phyloP scores from a whole-genome alignment of 2,329 filamentous ascomycete genomes.

The Sarocladium kiliense region DNA sequence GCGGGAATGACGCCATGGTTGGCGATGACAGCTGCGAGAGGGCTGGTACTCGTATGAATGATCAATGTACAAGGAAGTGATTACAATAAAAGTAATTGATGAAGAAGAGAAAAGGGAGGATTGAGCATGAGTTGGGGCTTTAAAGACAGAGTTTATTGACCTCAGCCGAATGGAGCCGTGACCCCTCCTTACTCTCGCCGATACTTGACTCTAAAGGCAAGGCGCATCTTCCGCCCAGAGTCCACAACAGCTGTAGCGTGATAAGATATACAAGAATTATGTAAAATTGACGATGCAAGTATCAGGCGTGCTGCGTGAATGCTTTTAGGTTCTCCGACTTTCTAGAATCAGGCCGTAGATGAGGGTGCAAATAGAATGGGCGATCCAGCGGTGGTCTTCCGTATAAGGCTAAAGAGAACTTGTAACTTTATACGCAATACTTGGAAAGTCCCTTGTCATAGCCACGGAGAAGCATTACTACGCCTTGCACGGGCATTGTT shows the following conservation, averaged over 20 bases:
- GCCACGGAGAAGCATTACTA: no score
- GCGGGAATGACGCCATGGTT: not conserved
- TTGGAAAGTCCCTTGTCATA: no score
- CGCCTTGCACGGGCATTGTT: no score
- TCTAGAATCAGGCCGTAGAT: no score
- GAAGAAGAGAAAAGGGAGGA: not conserved
- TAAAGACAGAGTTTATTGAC: not conserved
- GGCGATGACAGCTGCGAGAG: not conserved
- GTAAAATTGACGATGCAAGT: not conserved
- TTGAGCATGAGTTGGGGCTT: not conserved
- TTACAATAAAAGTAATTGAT: no score
- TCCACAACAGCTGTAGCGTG: not conserved
- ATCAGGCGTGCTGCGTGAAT: no score
- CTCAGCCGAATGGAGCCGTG: not conserved
- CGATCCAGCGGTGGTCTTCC: no score
- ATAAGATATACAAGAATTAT: not conserved
- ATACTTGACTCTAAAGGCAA: constrained; percentile 6
- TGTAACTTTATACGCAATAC: no score
- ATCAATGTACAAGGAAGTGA: no score
- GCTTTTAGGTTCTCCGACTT: no score
- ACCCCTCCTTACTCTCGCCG: not conserved
- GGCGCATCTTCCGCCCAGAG: not conserved
- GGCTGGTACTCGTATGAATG: not conserved
- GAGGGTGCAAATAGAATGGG: no score
- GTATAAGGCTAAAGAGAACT: no score